Evolutionary conservation across 805 yeast genomes (phyloP), one percentile per base, ranked within the genome.

Genomic region (Yarrowia bubula): DNA sequence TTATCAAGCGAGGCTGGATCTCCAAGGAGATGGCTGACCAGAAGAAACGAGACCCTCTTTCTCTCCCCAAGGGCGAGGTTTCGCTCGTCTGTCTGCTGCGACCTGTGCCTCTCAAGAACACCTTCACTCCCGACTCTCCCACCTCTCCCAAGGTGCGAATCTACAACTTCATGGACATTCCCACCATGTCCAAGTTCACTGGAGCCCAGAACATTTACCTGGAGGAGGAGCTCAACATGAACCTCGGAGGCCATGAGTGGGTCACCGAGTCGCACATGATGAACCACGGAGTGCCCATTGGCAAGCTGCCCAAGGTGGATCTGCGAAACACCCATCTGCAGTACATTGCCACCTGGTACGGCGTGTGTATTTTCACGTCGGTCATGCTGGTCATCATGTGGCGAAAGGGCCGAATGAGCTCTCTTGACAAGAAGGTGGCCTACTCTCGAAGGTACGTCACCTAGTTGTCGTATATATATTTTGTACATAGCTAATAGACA

Each of bases 261-360:
- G 64, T 69, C 32, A 63, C 73, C 50, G 74, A 72, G 58, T 79
- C 78, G 66, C 90, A 90, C 75, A 86, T 89, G 71, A 77, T 85
- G 65, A 83, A 81, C 66, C 87, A 90, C 5, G 99, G 99, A 64
- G 93, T 93, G 7, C 99, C 99, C 10, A 74, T 95, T 10, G 99
- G 97, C 1, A 86, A 88, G 64, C 76, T 80, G 8, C 92, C 97
- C n/a, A 85, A 84, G 70, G 84, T 93, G 38, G 92, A 87, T 69
- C 82, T 90, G 73, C 86, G 88, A 67, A 95, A 95, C 75, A 91
- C 92, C 73, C 99, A 95, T 73, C 77, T 92, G 75, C 97, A 93
- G 75, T 95, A 95, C 74, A 78, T 95, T 72, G 85, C 91, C 18
- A 95, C 99, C 0, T 95, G 99, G 99, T 93, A 90, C 74, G 96